Percentiles rank a stretch among this genome's conserved stretches.
Evolutionary conservation across 495 filamentous ascomycete genomes (phyloP).

Genomic region (Penicillium alfredii): DNA sequence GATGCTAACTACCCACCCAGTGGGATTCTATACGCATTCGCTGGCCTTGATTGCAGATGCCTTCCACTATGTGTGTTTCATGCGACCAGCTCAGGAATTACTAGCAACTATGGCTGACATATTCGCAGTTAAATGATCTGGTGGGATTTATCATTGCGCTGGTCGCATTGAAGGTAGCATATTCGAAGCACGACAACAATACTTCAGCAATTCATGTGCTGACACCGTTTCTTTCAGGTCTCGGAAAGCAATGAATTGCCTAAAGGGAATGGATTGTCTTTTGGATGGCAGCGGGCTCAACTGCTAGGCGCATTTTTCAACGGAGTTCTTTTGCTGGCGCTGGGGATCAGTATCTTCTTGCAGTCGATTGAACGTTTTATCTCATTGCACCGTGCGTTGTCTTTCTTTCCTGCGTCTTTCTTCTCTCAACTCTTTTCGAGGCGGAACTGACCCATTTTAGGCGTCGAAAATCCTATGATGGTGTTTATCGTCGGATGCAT

Average conservation of each 20-base stretch:
- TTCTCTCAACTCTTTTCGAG: slow-evolving; percentile 9
- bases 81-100: too few species aligned
- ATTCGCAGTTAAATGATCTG: slow-evolving; percentile 76
- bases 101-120: too few species aligned
- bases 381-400: slow-evolving; percentile 31
- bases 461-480: slow-evolving; percentile 63
- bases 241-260: slow-evolving; percentile 26
- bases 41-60: slow-evolving; percentile 86
- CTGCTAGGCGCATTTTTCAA: slow-evolving; percentile 88
- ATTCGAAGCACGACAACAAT: neutral
- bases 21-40: slow-evolving; percentile 76
- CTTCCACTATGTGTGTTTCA: slow-evolving; percentile 77
- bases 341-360: slow-evolving; percentile 90
- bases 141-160: slow-evolving; percentile 79
- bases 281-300: slow-evolving; percentile 77
- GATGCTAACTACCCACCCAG: slow-evolving; percentile 26
- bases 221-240: slow-evolving; percentile 14
- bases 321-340: slow-evolving; percentile 79
- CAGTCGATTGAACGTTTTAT: slow-evolving; percentile 83
- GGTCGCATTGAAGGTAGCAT: slow-evolving; percentile 75
- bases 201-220: neutral
- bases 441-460: slow-evolving; percentile 21
- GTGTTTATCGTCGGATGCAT: slow-evolving; percentile 71
- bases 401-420: neutral
- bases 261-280: slow-evolving; percentile 37